A percentile compares a stretch with the other conserved stretches of the same genome.
phyloP scores from a whole-genome alignment of 179 eudicot genomes.

The Dionaea muscipula region DNA sequence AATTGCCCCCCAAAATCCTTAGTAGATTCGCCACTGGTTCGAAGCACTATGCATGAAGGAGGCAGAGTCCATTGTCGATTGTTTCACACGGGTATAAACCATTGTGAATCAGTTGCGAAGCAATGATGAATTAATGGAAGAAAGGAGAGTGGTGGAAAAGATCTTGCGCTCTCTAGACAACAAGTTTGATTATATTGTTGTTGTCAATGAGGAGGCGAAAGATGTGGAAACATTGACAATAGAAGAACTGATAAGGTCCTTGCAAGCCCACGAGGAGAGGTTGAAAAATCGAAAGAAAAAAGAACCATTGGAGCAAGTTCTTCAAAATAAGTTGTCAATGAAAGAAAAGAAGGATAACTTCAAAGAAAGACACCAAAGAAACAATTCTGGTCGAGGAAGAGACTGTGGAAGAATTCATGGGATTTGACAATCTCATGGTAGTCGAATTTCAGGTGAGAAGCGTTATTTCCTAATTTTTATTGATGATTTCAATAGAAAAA shows the following conservation, averaged over 20 bases:
- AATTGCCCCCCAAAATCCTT: too few relatives aligned
- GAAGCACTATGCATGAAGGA: slow-evolving; percentile 8
- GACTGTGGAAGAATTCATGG: too few relatives aligned
- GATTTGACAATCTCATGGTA: too few relatives aligned
- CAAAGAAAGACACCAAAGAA: too few relatives aligned
- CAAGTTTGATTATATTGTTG: slow-evolving; percentile 3
- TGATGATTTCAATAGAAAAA: too few relatives aligned
- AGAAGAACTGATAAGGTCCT: slow-evolving; percentile 4
- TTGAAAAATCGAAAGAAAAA: not conserved
- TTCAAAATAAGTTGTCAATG: not conserved
- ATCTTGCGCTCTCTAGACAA: not conserved
- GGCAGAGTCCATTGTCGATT: not conserved
- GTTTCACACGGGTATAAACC: slow-evolving; percentile 3
- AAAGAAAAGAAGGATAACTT: too few relatives aligned
- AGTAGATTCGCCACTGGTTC: too few relatives aligned
- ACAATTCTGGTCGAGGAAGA: too few relatives aligned
- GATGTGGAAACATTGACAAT: not conserved
- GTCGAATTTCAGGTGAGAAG: too few relatives aligned
- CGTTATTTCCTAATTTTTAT: too few relatives aligned
- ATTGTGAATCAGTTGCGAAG: slow-evolving; percentile 8
- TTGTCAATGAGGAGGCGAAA: slow-evolving; percentile 3
- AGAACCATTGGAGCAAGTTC: slow-evolving; percentile 2
- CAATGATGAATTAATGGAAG: slow-evolving; percentile 4
- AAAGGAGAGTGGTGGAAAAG: not conserved
- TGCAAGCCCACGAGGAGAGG: slow-evolving; percentile 8